Percentiles rank a stretch among this genome's conserved stretches.
phyloP scores from a whole-genome alignment of 2,329 filamentous ascomycete genomes.

The Epichloe aotearoae region DNA sequence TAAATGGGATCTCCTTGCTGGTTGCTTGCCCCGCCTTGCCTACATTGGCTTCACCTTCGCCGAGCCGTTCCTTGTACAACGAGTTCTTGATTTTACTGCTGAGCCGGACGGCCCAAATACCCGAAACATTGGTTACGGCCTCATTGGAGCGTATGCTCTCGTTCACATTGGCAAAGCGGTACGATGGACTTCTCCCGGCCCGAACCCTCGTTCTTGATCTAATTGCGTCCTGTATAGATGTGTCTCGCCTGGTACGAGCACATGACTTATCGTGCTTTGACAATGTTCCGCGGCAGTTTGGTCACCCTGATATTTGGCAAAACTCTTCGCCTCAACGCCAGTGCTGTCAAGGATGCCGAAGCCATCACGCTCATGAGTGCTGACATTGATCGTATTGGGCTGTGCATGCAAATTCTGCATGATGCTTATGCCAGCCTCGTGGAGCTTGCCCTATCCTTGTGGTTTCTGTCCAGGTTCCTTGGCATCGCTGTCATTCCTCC shows the following conservation, averaged over 20 bases:
- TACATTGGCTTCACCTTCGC: conserved; percentile 26
- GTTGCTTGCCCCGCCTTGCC: conserved; percentile 21
- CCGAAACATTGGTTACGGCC: conserved; percentile 20
- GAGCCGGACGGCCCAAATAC: conserved; percentile 12
- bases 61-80: conserved; percentile 29
- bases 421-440: conserved; percentile 22
- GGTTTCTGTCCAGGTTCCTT: conserved; percentile 17
- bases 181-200: conserved; percentile 7
- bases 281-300: conserved; percentile 21
- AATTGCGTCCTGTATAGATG: conserved; percentile 12
- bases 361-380: conserved; percentile 30
- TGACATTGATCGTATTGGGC: conserved; percentile 24
- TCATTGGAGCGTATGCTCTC: conserved; percentile 25
- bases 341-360: conserved; percentile 17
- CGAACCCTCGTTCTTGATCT: conserved; percentile 13
- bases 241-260: conserved; percentile 12
- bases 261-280: conserved; percentile 20
- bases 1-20: conserved; percentile 15
- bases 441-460: conserved; percentile 21
- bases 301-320: conserved; percentile 35
- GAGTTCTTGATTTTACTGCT: conserved; percentile 18
- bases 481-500: conserved; percentile 12
- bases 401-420: conserved; percentile 16
- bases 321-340: conserved; percentile 17
- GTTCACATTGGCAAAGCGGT: conserved; percentile 28